Conservation (phyloP, 805 yeast species). For the Wickerhamiella qilinensis region DNA sequence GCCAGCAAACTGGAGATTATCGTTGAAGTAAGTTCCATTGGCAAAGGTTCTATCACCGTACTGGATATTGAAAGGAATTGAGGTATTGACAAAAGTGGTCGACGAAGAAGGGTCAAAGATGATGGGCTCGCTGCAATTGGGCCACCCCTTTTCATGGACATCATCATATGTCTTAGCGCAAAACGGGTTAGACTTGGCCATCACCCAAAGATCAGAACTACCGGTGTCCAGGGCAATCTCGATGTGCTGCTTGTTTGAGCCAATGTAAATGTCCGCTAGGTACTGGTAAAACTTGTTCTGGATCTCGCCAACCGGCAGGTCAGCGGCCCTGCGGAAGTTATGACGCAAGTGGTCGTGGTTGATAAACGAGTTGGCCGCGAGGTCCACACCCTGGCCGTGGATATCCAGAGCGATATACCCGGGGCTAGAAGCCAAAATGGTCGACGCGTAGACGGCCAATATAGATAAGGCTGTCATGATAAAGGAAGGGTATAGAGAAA, state of each 20-base stretch:
- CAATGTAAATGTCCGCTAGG: constrained; percentile 23
- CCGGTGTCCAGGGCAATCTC: constrained; percentile 54
- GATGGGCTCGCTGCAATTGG: background rate
- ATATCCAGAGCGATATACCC: too few species aligned
- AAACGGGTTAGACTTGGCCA: constrained; percentile 9
- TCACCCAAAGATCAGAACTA: constrained; percentile 52
- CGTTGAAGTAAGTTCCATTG: constrained; percentile 11
- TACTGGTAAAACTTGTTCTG: too few species aligned
- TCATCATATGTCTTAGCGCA: constrained; percentile 6
- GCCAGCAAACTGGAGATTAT: background rate
- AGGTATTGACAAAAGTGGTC: constrained; percentile 12
- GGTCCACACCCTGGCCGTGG: too few species aligned
- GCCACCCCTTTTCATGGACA: background rate
- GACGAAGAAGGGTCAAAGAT: constrained; percentile 18
- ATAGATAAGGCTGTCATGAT: too few species aligned
- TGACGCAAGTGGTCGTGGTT: too few species aligned
- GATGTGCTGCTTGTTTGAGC: constrained; percentile 38
- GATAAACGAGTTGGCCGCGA: too few species aligned
- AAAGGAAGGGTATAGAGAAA: too few species aligned
- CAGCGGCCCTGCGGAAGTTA: too few species aligned
- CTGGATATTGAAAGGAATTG: constrained; percentile 8
- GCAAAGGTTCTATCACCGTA: background rate
- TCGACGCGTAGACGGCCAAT: too few species aligned
- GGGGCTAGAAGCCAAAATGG: too few species aligned
- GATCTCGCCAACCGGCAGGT: too few species aligned